Percentiles rank a stretch among this genome's conserved stretches.
Evolutionary conservation across 371 early-diverging fungal genomes (phyloP).

Genomic region (Saksenaea vasiformis): DNA sequence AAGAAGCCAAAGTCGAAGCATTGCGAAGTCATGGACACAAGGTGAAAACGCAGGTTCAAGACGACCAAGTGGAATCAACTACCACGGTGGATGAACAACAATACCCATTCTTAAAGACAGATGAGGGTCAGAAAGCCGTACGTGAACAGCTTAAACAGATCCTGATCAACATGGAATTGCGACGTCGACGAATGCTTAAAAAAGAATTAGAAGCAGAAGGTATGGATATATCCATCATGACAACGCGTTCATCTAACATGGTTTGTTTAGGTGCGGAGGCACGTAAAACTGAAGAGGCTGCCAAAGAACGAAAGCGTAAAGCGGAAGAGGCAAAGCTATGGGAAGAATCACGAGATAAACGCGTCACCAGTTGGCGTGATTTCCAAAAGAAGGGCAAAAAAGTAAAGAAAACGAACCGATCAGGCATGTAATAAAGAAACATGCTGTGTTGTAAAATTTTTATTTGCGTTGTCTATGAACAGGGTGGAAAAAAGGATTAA

Average conservation of each 20-base stretch:
- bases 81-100: slow-evolving; percentile 33
- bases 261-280: slow-evolving; percentile 51
- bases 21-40: slow-evolving; percentile 49
- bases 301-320: slow-evolving; percentile 58
- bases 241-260: slow-evolving; percentile 15
- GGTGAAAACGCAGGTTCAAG: slow-evolving; percentile 36
- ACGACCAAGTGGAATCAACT: slow-evolving; percentile 26
- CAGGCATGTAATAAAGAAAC: slow-evolving; percentile 15
- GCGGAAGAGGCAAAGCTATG: slow-evolving; percentile 71
- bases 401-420: slow-evolving; percentile 55
- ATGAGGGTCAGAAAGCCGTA: slow-evolving; percentile 42
- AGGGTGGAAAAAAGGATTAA: neutral
- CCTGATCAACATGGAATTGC: slow-evolving; percentile 64
- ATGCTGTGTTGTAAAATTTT: slow-evolving; percentile 7
- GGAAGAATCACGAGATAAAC: slow-evolving; percentile 70
- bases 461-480: slow-evolving; percentile 3
- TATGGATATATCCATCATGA: slow-evolving; percentile 16
- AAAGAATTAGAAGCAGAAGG: slow-evolving; percentile 76
- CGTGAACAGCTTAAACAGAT: slow-evolving; percentile 61
- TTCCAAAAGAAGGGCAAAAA: slow-evolving; percentile 69
- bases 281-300: slow-evolving; percentile 61
- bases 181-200: slow-evolving; percentile 64
- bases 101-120: slow-evolving; percentile 42
- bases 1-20: slow-evolving; percentile 70
- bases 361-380: slow-evolving; percentile 72